phyloP scores from a whole-genome alignment of 805 yeast species.

The Candida adriatica region DNA sequence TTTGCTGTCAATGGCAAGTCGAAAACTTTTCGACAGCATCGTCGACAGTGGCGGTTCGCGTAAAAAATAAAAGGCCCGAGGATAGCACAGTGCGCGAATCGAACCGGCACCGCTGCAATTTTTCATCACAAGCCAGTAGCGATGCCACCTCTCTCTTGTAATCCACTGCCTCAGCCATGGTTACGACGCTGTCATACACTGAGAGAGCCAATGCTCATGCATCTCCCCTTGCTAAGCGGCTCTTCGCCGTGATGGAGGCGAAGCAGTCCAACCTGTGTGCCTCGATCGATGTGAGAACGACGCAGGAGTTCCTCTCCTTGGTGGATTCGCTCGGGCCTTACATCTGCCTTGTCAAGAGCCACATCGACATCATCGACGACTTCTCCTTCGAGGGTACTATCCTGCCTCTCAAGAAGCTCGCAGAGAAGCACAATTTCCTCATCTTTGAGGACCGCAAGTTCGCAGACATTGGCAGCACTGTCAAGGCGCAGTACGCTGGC shows the following conservation, averaged over 20 bases:
- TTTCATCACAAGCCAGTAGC: neutral
- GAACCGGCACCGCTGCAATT: too few relatives aligned
- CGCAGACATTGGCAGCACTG: conserved; percentile 98
- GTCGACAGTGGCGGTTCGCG: too few relatives aligned
- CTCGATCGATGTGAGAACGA: conserved; percentile 82
- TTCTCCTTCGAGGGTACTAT: conserved; percentile 78
- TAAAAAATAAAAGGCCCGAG: too few relatives aligned
- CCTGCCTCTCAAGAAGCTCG: conserved; percentile 60
- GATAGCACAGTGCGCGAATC: too few relatives aligned
- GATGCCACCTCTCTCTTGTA: too few relatives aligned
- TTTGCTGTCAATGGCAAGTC: neutral
- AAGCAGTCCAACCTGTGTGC: conserved; percentile 92
- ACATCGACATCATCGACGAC: conserved; percentile 88
- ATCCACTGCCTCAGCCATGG: conserved; percentile 9
- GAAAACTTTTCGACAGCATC: conserved; percentile 1
- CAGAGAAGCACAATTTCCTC: conserved; percentile 79
- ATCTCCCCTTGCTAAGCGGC: conserved; percentile 73
- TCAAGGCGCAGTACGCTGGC: conserved; percentile 85
- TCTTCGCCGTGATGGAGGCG: conserved; percentile 64
- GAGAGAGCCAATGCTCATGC: conserved; percentile 65
- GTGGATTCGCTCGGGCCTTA: conserved; percentile 84
- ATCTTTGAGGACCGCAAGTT: conserved; percentile 96
- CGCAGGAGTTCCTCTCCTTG: conserved; percentile 63
- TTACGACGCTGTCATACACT: conserved; percentile 40
- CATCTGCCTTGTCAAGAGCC: conserved; percentile 89